Conservation (phyloP, 257 asterid genomes). For the Gardenia jasminoides region DNA sequence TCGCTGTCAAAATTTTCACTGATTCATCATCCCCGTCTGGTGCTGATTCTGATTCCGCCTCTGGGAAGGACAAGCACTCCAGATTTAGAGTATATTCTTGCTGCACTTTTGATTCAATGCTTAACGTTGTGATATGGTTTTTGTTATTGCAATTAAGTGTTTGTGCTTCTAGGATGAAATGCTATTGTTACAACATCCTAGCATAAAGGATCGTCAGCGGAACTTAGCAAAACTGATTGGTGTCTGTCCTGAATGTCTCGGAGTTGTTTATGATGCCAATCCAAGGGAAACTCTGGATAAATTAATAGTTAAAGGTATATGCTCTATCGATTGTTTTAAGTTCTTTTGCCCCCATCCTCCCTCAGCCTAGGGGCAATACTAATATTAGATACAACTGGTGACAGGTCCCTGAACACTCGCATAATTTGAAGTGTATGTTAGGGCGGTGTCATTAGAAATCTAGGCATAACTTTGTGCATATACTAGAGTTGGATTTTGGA, state of each 20-base stretch:
- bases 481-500: too few relatives aligned
- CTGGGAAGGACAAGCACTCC: neutral
- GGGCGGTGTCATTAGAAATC: too few relatives aligned
- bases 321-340: neutral
- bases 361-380: too few relatives aligned
- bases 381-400: too few relatives aligned
- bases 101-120: neutral
- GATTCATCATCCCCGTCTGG: neutral
- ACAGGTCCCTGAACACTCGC: too few relatives aligned
- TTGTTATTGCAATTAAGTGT: neutral
- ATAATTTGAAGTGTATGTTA: too few relatives aligned
- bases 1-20: neutral
- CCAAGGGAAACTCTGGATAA: neutral
- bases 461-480: too few relatives aligned
- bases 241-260: too few relatives aligned
- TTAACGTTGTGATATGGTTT: neutral
- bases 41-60: too few relatives aligned
- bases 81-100: neutral
- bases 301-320: neutral
- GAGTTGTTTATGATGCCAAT: too few relatives aligned
- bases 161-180: too few relatives aligned
- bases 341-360: neutral
- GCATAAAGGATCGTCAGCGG: neutral
- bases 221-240: neutral
- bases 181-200: neutral